Conservation (phyloP, 1,139 yeast species). For the Lodderomyces beijingensis region DNA sequence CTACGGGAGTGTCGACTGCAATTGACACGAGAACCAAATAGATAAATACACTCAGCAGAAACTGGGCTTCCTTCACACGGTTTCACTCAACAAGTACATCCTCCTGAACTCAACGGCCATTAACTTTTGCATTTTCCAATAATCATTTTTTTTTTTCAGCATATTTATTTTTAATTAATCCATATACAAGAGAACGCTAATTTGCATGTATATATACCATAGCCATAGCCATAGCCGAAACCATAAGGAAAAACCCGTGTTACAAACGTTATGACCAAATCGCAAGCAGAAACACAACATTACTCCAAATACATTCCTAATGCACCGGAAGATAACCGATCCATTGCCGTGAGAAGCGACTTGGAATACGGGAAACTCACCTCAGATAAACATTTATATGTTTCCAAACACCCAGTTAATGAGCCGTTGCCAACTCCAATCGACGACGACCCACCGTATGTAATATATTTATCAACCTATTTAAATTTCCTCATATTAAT, state of each 20-base stretch:
- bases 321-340: conserved; percentile 44
- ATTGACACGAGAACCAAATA: too few relatives aligned
- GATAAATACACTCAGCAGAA: too few relatives aligned
- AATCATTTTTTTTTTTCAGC: neutral
- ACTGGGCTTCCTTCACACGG: too few relatives aligned
- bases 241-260: too few relatives aligned
- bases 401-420: conserved; percentile 50
- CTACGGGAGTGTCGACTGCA: too few relatives aligned
- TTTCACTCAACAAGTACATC: too few relatives aligned
- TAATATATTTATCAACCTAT: conserved; percentile 75
- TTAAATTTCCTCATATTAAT: conserved; percentile 78
- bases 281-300: conserved; percentile 2
- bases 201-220: neutral
- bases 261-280: too few relatives aligned
- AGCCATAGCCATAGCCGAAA: too few relatives aligned
- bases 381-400: conserved; percentile 52
- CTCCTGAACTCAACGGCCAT: too few relatives aligned
- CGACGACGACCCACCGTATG: conserved; percentile 84
- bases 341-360: conserved; percentile 52
- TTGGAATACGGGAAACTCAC: conserved; percentile 63
- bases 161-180: neutral
- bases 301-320: conserved; percentile 34
- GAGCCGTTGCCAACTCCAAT: conserved; percentile 56
- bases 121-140: too few relatives aligned
- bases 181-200: neutral